Conservation (phyloP, 768 basidiomycete genomes). For the Lanmaoa pseudosensibilis region DNA sequence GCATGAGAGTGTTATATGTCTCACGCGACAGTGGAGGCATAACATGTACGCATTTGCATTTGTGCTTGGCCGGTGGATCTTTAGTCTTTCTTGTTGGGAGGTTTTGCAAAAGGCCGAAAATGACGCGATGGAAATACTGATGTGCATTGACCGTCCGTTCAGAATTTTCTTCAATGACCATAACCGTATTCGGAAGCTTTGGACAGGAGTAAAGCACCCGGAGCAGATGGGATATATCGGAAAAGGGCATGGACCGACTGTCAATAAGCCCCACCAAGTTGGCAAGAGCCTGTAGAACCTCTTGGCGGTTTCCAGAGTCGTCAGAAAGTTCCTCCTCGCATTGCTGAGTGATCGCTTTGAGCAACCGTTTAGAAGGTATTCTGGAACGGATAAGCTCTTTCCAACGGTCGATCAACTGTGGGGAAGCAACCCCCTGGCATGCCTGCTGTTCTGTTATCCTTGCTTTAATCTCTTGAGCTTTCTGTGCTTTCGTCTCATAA, state of each 20-base stretch:
- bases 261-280: constrained; percentile 57
- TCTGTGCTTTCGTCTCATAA: constrained; percentile 46
- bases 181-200: constrained; percentile 39
- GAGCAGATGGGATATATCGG: constrained; percentile 46
- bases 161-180: constrained; percentile 32
- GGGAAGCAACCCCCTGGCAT: constrained; percentile 10
- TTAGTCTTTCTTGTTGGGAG: constrained; percentile 30
- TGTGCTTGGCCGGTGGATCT: constrained; percentile 15
- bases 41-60: not conserved
- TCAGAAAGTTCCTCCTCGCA: constrained; percentile 33
- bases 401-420: constrained; percentile 21
- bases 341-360: constrained; percentile 33
- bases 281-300: constrained; percentile 60
- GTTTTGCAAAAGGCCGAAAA: constrained; percentile 40
- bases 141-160: constrained; percentile 39
- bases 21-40: constrained; percentile 39
- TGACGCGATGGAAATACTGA: constrained; percentile 48
- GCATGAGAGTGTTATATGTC: constrained; percentile 61
- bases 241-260: constrained; percentile 45
- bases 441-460: constrained; percentile 20
- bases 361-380: constrained; percentile 31
- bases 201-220: constrained; percentile 48
- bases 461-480: constrained; percentile 28
- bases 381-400: constrained; percentile 13
- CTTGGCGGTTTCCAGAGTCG: constrained; percentile 27